Evolutionary conservation across 768 basidiomycete species (phyloP), one percentile per base, ranked within the genome.

Genomic region (Lepiota venenata): DNA sequence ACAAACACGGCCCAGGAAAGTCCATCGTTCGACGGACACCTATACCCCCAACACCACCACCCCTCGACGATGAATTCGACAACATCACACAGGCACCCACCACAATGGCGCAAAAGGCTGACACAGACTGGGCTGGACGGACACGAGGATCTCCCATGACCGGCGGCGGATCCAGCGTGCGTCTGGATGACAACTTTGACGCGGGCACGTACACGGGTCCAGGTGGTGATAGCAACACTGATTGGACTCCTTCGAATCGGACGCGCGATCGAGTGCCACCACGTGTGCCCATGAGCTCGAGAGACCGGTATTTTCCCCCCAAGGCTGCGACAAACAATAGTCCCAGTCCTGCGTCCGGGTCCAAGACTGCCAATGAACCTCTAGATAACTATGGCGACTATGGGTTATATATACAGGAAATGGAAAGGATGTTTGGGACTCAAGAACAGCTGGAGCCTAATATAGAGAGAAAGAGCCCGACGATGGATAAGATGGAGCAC

Each of bases 121-220:
- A 55, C 29, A 59, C 65, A 4, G 64, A 61, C 41, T 60, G 63
- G 63, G 61, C 58, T 32, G 56, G 48, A 15, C 57, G 55, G 37
- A 54, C 47, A 45, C 60, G 27, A 47, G 51, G 21, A 57, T 59
- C 52, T 49, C 57, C n/a, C 48, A 52, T 25, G 55, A 64, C 18
- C 55, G 25, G 62, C 20, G 64, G 69, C 25, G 25, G 20, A 64
- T 64, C 16, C 62, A 67, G 27, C 40, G 39, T 46, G 44, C 70
- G 69, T 35, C 51, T 72, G 52, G 68, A 72, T 45, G 73, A 75
- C 46, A 70, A 73, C 58, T 74, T 74, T 51, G 72, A 76, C 59
- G 67, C 69, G 42, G 58, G 63, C 47, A 71, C 69, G 15, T 65
- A 65, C 21, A 60, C 60, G 7, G 56, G 43, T 16, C 53, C 43